A percentile compares a stretch with the other conserved stretches of the same genome.
These are phyloP conservation scores for Pelargonium myrrhifolium DNA, from an alignment of 441 rosid genomes.

Conservation along the genomic window DNA sequence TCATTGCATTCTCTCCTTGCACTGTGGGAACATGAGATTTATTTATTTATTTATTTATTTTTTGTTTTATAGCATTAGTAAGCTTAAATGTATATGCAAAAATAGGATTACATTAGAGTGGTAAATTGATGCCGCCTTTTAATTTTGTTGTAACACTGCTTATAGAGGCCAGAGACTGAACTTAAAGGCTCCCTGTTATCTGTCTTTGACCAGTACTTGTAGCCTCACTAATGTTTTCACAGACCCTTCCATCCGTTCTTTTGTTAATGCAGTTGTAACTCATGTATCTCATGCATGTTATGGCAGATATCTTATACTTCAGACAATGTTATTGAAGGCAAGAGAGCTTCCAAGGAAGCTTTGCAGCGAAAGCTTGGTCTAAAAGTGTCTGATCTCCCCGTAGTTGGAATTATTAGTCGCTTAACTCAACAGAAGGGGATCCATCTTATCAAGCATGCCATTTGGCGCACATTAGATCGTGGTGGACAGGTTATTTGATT, in stretches of 20 bases:
- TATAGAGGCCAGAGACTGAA: background rate
- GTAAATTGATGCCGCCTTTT: background rate
- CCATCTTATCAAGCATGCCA: conserved; percentile 92
- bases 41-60: background rate
- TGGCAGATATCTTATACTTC: conserved; percentile 68
- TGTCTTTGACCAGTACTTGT: conserved; percentile 1
- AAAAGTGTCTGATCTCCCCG: conserved; percentile 54
- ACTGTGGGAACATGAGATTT: background rate
- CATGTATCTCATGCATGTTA: conserved; percentile 14
- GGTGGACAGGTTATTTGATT: conserved; percentile 59
- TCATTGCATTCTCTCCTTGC: background rate
- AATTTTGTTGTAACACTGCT: background rate
- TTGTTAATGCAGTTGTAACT: conserved; percentile 14
- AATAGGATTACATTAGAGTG: background rate
- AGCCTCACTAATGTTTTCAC: conserved; percentile 9
- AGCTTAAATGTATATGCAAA: background rate
- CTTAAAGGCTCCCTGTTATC: background rate
- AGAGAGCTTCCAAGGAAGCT: conserved; percentile 83
- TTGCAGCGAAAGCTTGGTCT: conserved; percentile 75
- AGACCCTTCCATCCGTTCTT: conserved; percentile 10
- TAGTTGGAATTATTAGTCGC: conserved; percentile 81
- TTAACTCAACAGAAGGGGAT: conserved; percentile 97
- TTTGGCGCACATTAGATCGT: conserved; percentile 68
- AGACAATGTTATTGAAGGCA: conserved; percentile 81
- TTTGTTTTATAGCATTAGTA: background rate